Conservation (phyloP, 164 flowering plant genomes). For the Cinnamomum micranthum region DNA sequence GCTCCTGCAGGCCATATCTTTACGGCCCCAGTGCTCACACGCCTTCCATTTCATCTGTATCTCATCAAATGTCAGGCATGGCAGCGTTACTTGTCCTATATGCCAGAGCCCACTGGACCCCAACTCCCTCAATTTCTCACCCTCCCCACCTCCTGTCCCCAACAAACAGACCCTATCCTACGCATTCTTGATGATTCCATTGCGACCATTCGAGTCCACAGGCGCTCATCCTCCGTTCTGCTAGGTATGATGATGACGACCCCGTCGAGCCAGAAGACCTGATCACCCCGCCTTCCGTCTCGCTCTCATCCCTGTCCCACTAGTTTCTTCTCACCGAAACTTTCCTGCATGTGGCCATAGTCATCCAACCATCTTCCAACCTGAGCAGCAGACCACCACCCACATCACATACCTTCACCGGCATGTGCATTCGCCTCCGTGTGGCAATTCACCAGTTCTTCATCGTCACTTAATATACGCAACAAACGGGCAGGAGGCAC, state of each 20-base stretch:
- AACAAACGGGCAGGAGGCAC: constrained; percentile 17
- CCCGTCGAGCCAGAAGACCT: constrained; percentile 58
- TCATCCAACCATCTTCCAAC: constrained; percentile 14
- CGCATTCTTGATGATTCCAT: constrained; percentile 89
- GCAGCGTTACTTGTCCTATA: constrained; percentile 84
- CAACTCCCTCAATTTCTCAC: constrained; percentile 65
- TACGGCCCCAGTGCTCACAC: constrained; percentile 89
- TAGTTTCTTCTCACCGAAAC: constrained; percentile 9
- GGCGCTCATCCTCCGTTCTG: constrained; percentile 79
- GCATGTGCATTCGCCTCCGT: constrained; percentile 3
- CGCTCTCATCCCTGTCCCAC: constrained; percentile 38
- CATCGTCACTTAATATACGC: constrained; percentile 13
- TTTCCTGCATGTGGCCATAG: constrained; percentile 10
- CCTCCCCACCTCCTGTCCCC: constrained; percentile 28
- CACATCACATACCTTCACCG: constrained; percentile 4
- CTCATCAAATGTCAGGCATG: constrained; percentile 86
- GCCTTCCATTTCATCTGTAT: constrained; percentile 85
- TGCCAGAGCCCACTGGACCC: constrained; percentile 93
- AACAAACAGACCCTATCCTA: constrained; percentile 50
- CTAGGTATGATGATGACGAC: constrained; percentile 68
- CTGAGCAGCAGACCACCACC: background rate
- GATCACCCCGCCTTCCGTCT: constrained; percentile 25
- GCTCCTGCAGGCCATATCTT: constrained; percentile 74
- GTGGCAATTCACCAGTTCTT: constrained; percentile 19
- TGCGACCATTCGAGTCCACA: constrained; percentile 68